A percentile compares a stretch with the other conserved stretches of the same genome.
phyloP scores from a whole-genome alignment of 768 basidiomycete species.

The Sporobolomyces pararoseus region DNA sequence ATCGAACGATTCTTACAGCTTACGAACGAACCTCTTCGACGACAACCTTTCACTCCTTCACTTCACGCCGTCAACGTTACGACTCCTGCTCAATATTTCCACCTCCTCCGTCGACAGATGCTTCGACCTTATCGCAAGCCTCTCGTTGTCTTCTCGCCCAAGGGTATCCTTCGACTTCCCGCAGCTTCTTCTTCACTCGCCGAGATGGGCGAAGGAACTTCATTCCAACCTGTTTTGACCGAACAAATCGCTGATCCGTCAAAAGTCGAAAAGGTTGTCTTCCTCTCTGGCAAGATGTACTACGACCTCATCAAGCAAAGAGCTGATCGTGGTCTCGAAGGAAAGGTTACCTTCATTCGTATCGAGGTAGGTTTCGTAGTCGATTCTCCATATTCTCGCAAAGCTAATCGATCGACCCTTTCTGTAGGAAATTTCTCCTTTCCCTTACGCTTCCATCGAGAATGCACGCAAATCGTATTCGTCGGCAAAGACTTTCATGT shows the following conservation, averaged over 20 bases:
- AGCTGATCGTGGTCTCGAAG: slow-evolving; percentile 53
- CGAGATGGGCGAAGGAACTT: slow-evolving; percentile 61
- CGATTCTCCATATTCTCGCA: not conserved
- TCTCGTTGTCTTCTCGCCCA: slow-evolving; percentile 76
- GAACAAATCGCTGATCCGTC: slow-evolving; percentile 58
- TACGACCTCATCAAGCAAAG: slow-evolving; percentile 78
- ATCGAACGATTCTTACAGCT: slow-evolving; percentile 91
- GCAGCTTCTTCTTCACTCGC: slow-evolving; percentile 66
- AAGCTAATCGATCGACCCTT: not conserved
- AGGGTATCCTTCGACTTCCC: slow-evolving; percentile 71
- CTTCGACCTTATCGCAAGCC: slow-evolving; percentile 81
- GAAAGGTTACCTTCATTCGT: slow-evolving; percentile 45
- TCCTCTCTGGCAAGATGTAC: slow-evolving; percentile 79
- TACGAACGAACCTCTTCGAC: slow-evolving; percentile 65
- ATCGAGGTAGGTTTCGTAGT: slow-evolving; percentile 29
- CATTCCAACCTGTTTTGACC: slow-evolving; percentile 57
- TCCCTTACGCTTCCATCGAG: slow-evolving; percentile 65
- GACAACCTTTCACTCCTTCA: slow-evolving; percentile 50
- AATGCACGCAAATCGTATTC: slow-evolving; percentile 56
- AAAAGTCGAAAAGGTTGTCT: slow-evolving; percentile 62
- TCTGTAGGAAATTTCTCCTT: slow-evolving; percentile 77
- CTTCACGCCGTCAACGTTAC: slow-evolving; percentile 85
- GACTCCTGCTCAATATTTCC: slow-evolving; percentile 88
- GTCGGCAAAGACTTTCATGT: slow-evolving; percentile 53
- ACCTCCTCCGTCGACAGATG: slow-evolving; percentile 81